Conservation (phyloP, 1,139 yeast species). For the Blastobotrys raffinosifermentans region DNA sequence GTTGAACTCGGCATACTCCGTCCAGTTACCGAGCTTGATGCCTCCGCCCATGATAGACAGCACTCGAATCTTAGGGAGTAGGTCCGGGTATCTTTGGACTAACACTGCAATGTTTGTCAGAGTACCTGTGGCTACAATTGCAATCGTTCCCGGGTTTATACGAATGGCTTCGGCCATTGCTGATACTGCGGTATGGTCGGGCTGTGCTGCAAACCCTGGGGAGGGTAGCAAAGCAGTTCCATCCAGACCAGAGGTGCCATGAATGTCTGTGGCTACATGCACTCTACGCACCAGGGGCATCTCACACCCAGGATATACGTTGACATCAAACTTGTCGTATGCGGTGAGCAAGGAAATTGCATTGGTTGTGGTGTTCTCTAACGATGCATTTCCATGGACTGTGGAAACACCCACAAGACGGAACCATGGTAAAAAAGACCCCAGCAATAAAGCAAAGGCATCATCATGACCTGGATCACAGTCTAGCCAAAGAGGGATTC, state of each 20-base stretch:
- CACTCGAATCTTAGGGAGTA: slow-evolving; percentile 41
- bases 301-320: slow-evolving; percentile 62
- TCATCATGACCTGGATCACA: slow-evolving; percentile 95
- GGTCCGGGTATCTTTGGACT: slow-evolving; percentile 47
- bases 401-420: slow-evolving; percentile 70
- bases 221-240: slow-evolving; percentile 57
- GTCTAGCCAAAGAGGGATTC: slow-evolving; percentile 75
- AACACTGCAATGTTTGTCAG: slow-evolving; percentile 62
- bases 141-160: slow-evolving; percentile 42
- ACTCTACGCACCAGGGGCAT: slow-evolving; percentile 50
- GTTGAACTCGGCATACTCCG: slow-evolving; percentile 71
- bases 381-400: slow-evolving; percentile 73
- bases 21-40: slow-evolving; percentile 41
- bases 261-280: slow-evolving; percentile 56
- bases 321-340: slow-evolving; percentile 42
- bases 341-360: slow-evolving; percentile 63
- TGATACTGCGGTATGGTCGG: slow-evolving; percentile 45
- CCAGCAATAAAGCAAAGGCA: slow-evolving; percentile 65
- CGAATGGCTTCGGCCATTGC: slow-evolving; percentile 52
- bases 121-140: slow-evolving; percentile 66
- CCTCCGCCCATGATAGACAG: slow-evolving; percentile 79
- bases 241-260: slow-evolving; percentile 70
- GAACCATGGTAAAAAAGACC: slow-evolving; percentile 54
- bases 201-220: slow-evolving; percentile 36
- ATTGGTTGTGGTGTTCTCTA: slow-evolving; percentile 62